Conservation (phyloP, 352 stramenopile genomes). For the Phytophthora nicotianae region DNA sequence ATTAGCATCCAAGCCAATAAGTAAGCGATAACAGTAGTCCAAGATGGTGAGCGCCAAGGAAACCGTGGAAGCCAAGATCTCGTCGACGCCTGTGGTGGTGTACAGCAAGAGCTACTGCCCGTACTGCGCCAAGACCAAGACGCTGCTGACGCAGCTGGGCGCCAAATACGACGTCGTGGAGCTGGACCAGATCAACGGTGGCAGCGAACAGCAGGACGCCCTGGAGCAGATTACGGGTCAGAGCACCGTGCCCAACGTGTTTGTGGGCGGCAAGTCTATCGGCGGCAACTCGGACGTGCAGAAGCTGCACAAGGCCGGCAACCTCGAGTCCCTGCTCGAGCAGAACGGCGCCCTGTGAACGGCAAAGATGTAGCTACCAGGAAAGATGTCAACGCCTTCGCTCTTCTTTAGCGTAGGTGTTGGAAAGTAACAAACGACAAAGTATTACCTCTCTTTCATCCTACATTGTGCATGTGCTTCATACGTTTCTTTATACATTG, state of each 20-base stretch:
- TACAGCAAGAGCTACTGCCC: constrained; percentile 97
- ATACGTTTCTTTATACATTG: too few species aligned
- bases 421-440: constrained; percentile 12
- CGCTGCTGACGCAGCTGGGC: constrained; percentile 57
- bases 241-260: constrained; percentile 97
- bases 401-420: background rate
- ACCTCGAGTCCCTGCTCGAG: constrained; percentile 91
- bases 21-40: background rate
- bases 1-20: constrained; percentile 15
- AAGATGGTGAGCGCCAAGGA: constrained; percentile 69
- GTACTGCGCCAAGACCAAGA: constrained; percentile 90
- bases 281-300: constrained; percentile 96
- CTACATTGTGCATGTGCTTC: too few species aligned
- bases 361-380: constrained; percentile 20
- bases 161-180: constrained; percentile 65
- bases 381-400: constrained; percentile 2
- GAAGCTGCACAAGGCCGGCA: constrained; percentile 81
- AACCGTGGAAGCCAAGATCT: constrained; percentile 68
- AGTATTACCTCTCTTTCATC: background rate
- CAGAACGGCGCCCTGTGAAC: constrained; percentile 53
- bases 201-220: constrained; percentile 64
- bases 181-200: constrained; percentile 56
- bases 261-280: constrained; percentile 94
- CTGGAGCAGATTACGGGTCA: constrained; percentile 84
- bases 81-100: constrained; percentile 59